Evolutionary conservation across 208 protist genomes (phyloP).

Genomic region (Acanthamoeba culbertsoni): DNA sequence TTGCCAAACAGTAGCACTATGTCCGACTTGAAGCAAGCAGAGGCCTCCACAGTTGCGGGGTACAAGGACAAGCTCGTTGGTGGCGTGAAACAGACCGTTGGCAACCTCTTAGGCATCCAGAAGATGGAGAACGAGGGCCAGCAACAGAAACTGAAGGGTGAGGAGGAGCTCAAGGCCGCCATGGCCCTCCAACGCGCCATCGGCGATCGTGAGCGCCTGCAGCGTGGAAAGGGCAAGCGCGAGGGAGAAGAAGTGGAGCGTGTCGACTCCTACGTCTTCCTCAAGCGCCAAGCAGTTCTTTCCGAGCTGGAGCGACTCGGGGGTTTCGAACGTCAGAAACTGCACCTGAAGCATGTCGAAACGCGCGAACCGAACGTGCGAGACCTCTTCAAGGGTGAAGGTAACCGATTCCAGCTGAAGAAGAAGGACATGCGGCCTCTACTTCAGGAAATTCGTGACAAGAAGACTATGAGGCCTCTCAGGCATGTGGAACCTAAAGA

Average conservation of each 20-base stretch:
- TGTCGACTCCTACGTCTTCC: neutral
- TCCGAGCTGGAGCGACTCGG: neutral
- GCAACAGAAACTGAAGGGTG: neutral
- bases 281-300: neutral
- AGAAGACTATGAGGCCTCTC: neutral
- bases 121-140: too few species aligned
- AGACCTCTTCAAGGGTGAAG: neutral
- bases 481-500: neutral
- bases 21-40: neutral
- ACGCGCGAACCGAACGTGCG: neutral
- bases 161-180: neutral
- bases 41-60: neutral
- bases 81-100: neutral
- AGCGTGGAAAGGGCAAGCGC: too few species aligned
- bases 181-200: neutral
- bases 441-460: neutral
- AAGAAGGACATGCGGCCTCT: neutral
- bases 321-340: neutral
- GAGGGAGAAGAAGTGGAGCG: neutral
- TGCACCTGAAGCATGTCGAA: neutral
- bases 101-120: neutral
- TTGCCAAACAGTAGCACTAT: too few species aligned
- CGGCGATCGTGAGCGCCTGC: neutral
- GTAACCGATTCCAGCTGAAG: neutral
- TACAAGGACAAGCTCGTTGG: conserved; percentile 12